Evolutionary conservation across 2,329 filamentous ascomycete genomes (phyloP).

Genomic region (Trichoderma sp.): DNA sequence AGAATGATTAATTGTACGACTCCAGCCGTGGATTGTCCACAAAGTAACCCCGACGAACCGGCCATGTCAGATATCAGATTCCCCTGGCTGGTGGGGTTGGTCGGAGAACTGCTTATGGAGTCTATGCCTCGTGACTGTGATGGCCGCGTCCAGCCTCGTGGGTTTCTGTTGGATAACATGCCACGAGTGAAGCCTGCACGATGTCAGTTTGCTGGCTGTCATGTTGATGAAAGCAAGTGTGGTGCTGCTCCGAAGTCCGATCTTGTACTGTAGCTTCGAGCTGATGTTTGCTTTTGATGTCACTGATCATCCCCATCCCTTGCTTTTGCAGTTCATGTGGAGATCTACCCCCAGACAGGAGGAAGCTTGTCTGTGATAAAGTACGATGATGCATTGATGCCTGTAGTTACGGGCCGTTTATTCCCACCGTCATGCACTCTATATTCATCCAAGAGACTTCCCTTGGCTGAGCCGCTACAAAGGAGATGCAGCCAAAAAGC

Average conservation of each 20-base stretch:
- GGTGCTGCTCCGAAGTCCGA: background rate
- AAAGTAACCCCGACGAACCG: conserved; percentile 13
- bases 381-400: conserved; percentile 1
- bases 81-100: conserved; percentile 7
- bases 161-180: background rate
- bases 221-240: background rate
- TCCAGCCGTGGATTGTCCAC: background rate
- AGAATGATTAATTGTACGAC: conserved; percentile 17
- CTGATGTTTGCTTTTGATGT: background rate
- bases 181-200: background rate
- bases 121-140: conserved; percentile 10
- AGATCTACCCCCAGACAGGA: background rate
- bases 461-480: too few species aligned
- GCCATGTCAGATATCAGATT: conserved; percentile 4
- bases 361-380: background rate
- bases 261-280: too few species aligned
- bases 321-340: conserved; percentile 6
- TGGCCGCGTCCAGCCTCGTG: background rate
- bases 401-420: background rate
- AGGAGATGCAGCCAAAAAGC: too few species aligned
- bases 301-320: background rate
- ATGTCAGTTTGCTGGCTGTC: background rate
- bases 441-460: background rate
- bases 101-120: background rate
- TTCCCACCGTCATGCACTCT: background rate